Base-by-base conservation (phyloP, 768 basidiomycete species). In the Wakefieldia striispora region DNA sequence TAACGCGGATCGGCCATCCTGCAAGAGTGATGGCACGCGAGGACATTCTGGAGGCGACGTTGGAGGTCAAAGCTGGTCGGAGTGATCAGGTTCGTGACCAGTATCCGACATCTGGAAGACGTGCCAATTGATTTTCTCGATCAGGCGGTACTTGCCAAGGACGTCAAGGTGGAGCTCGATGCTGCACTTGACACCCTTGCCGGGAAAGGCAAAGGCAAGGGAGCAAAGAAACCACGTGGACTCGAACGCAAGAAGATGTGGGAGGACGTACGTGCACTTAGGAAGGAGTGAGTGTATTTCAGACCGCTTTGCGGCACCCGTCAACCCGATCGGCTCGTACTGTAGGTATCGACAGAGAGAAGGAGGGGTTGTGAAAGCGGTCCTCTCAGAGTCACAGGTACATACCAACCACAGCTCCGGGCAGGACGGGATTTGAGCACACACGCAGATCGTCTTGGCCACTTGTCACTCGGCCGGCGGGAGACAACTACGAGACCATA, bases 381-480 rank as follows among this genome's bases (percentile, higher is more conserved):
- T 98, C 2, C 75, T 98, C 6, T 75, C 75, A 17, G 82, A 87
- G 39, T 88, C 93, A 0, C 86, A 91, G 73, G 89, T 84, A 52
- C 21, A 63, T 51, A 17, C 8, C 36, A 13, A 17, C 16, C 33
- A 3, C 27, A 1, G 10, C 26, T 20, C 3, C 6, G 27, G 29
- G 26, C 23, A 37, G 37, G 11, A 33, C 12, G n/a, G 33, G 21
- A 35, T 40, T 12, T 44, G 35, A 47, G 23, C 19, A 34, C 31
- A 6, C 8, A 24, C 24, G 17, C 19, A 90, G 86, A 76, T 98
- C 35, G 90, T 98, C 1, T 69, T 98, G 11, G 86, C 94, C 2
- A 99, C 97, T 3, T 98, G 95, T 57, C 95, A 98, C 72, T 89
- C 92, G 12, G 82, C 95, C 6, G 97, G 95, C 1, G 86, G 89